Conservation (phyloP, 2,329 filamentous ascomycete species). For the Stachybotrys chlorohalonatus region DNA sequence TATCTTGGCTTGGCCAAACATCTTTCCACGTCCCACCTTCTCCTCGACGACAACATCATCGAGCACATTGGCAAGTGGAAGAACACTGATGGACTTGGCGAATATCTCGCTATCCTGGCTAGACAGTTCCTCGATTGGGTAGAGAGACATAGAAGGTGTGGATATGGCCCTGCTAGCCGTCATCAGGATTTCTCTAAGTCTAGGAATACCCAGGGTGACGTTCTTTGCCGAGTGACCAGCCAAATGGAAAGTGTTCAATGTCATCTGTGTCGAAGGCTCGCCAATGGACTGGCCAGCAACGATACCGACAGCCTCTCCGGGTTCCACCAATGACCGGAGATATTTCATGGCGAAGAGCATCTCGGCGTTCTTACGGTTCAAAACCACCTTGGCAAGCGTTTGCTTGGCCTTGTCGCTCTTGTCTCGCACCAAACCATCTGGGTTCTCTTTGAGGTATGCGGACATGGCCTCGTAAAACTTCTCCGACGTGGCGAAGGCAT, state of each 20-base stretch:
- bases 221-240: constrained; percentile 97
- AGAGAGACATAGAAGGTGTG: constrained; percentile 82
- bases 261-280: constrained; percentile 98
- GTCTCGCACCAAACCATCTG: constrained; percentile 44
- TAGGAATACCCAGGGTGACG: constrained; percentile 96
- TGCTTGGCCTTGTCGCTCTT: constrained; percentile 28
- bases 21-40: constrained; percentile 61
- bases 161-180: constrained; percentile 84
- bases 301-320: constrained; percentile 93
- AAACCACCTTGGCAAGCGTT: constrained; percentile 23
- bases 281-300: constrained; percentile 94
- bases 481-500: constrained; percentile 83
- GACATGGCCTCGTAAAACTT: constrained; percentile 66
- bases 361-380: constrained; percentile 67
- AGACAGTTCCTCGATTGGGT: constrained; percentile 64
- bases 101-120: constrained; percentile 65
- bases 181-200: constrained; percentile 96
- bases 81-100: constrained; percentile 81
- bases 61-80: constrained; percentile 75
- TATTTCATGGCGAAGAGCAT: constrained; percentile 87
- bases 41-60: constrained; percentile 77
- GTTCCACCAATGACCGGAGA: constrained; percentile 81
- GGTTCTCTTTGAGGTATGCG: constrained; percentile 73
- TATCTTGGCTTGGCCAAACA: constrained; percentile 65
- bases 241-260: constrained; percentile 98